phyloP scores from a whole-genome alignment of 2,329 filamentous ascomycete genomes.

The Exophiala lecanii-corni region DNA sequence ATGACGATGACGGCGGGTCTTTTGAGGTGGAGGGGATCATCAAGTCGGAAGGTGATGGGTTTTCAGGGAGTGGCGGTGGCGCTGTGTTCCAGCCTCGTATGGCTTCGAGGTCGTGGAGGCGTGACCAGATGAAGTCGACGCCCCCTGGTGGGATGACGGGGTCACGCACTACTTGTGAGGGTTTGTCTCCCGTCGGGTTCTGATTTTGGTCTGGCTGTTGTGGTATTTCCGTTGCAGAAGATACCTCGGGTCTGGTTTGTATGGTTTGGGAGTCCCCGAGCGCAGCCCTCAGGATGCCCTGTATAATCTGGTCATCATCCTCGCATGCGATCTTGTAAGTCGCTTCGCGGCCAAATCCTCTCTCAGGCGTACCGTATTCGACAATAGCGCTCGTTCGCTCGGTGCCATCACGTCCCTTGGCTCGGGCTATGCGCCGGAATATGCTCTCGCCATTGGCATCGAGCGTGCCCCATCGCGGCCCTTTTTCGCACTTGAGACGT shows the following conservation, averaged over 20 bases:
- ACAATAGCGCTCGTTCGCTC: conserved; percentile 55
- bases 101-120: conserved; percentile 58
- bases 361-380: conserved; percentile 80
- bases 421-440: conserved; percentile 71
- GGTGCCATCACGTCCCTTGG: conserved; percentile 38
- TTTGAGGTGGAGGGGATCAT: no score
- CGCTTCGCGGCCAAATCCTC: conserved; percentile 55
- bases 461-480: conserved; percentile 75
- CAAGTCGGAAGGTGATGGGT: not conserved
- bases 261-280: conserved; percentile 7
- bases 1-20: no score
- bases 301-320: conserved; percentile 54
- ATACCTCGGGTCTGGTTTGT: not conserved
- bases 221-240: not conserved
- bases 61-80: conserved; percentile 1
- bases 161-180: no score
- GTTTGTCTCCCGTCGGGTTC: conserved; percentile 21
- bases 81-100: conserved; percentile 50
- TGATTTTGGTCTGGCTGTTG: conserved; percentile 1
- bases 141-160: conserved; percentile 44
- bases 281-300: conserved; percentile 42
- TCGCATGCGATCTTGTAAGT: conserved; percentile 53
- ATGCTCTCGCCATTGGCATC: conserved; percentile 80
- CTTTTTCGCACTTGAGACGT: conserved; percentile 93
- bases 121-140: conserved; percentile 60